Base-by-base conservation (phyloP, 257 asterid species). In the Nicotiana benthamiana region DNA sequence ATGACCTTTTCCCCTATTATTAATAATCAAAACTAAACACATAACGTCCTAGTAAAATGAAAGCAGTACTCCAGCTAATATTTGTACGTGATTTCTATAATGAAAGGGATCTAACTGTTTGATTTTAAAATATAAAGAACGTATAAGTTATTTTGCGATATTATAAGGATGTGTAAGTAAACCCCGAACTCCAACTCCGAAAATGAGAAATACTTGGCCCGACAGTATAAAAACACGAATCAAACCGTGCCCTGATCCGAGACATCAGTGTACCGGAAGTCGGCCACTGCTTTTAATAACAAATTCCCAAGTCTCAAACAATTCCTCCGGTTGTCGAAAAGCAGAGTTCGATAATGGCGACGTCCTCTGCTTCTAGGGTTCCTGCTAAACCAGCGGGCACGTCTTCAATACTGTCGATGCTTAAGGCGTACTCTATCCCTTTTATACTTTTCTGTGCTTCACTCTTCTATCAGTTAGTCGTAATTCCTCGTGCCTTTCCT, bases 401-500 rank as follows among this genome's bases (percentile, higher is more conserved):
- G 26, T 79, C 92, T 61, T 79, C 91, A 11, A 3, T 84, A 3
- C 53, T 57, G 20, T 83, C 90, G 17, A 66, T 84, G 3, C 83
- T 92, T 76, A 90, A 67, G 87, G 93, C 93, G 16, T 96, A 96
- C 85, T 88, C 81, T 8, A 12, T 94, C 60, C 98, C 99, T 32
- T 81, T 94, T n/a, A 8, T 91, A 40, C 94, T 96, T 40, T 87
- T 96, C 18, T 86, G 83, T 3, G 60, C 90, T 9, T 83, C 97
- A n/a, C 54, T 96, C 64, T 88, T 90, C 89, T 92, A 85, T 82
- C 98, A 96, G 88, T 90, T 96, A 34, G 90, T 92, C 79, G 90
- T 91, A 59, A 77, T 89, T 85, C 99, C 95, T 57, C 92, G 94
- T 66, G 87, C 87, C 68, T 96, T 89, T 75, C 99, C 98, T 16